phyloP scores from a whole-genome alignment of 805 yeast genomes.

The Schwanniomyces yamadae region DNA sequence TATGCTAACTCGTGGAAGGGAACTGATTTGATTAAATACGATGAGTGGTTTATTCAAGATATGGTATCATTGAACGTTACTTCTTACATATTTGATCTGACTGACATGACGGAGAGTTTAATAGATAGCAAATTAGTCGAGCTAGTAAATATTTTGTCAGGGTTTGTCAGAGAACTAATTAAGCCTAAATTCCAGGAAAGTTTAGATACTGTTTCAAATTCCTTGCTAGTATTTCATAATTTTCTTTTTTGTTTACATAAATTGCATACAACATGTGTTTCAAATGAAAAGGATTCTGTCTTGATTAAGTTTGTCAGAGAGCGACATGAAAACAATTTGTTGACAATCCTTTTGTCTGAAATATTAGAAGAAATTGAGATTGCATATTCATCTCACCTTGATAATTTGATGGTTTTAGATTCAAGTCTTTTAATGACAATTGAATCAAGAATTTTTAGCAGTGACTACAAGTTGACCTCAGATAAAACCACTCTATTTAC shows the following conservation, averaged over 20 bases:
- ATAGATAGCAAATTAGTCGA: neutral
- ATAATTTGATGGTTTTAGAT: no score
- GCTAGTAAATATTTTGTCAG: neutral
- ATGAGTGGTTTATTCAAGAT: constrained; percentile 29
- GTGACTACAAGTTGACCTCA: neutral
- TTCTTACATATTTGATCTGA: neutral
- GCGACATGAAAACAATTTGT: neutral
- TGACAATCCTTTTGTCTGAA: no score
- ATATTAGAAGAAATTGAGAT: no score
- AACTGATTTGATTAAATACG: constrained; percentile 28
- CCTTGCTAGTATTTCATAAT: constrained; percentile 22
- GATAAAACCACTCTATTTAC: constrained; percentile 14
- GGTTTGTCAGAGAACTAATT: neutral
- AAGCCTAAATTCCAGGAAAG: neutral
- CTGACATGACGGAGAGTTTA: neutral
- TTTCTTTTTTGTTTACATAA: constrained; percentile 23
- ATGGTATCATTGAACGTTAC: constrained; percentile 13
- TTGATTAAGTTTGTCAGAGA: no score
- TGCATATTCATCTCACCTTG: no score
- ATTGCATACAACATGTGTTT: constrained; percentile 15
- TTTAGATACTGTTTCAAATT: constrained; percentile 1
- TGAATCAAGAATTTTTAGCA: no score
- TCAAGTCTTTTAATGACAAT: no score
- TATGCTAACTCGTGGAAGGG: constrained; percentile 26
- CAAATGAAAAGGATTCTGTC: no score